These are phyloP conservation scores for Ilex paraguariensis DNA, from an alignment of 305 asterid species.

Conservation along the genomic window DNA sequence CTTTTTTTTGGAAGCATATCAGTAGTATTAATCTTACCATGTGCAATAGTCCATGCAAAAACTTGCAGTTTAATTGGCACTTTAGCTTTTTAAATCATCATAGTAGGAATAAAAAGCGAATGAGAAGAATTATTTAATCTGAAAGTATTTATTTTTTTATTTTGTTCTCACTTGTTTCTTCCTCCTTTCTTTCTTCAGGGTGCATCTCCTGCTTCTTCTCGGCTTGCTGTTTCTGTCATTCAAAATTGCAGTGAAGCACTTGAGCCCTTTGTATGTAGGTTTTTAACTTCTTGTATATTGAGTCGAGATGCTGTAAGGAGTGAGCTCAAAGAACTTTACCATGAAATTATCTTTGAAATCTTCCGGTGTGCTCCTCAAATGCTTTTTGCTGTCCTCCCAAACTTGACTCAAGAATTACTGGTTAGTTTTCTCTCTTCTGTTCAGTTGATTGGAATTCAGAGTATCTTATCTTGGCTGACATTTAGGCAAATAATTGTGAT, in stretches of 20 bases:
- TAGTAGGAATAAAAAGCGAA: too few relatives aligned
- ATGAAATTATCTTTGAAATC: constrained; percentile 62
- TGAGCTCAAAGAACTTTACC: constrained; percentile 71
- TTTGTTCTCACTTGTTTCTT: not conserved
- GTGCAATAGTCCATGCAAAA: too few relatives aligned
- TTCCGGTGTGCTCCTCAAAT: constrained; percentile 67
- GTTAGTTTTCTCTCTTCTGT: constrained; percentile 40
- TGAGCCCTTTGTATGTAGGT: constrained; percentile 44
- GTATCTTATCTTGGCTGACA: not conserved
- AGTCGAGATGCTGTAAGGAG: constrained; percentile 59
- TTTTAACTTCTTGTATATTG: constrained; percentile 73
- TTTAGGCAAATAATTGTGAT: not conserved
- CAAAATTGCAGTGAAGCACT: constrained; percentile 51
- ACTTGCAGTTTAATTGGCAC: too few relatives aligned
- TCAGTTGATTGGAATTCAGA: constrained; percentile 9
- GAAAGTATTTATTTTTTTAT: not conserved
- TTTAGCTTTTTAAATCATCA: too few relatives aligned
- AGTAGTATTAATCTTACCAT: too few relatives aligned
- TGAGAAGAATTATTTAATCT: too few relatives aligned
- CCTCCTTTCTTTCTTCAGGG: constrained; percentile 43
- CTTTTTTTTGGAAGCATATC: too few relatives aligned
- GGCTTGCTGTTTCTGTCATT: constrained; percentile 65
- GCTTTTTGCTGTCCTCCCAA: constrained; percentile 73
- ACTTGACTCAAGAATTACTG: constrained; percentile 66
- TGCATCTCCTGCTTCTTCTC: constrained; percentile 48